These are phyloP conservation scores for Nakazawaea ishiwadae DNA, from an alignment of 805 yeast genomes.

Conservation along the genomic window DNA sequence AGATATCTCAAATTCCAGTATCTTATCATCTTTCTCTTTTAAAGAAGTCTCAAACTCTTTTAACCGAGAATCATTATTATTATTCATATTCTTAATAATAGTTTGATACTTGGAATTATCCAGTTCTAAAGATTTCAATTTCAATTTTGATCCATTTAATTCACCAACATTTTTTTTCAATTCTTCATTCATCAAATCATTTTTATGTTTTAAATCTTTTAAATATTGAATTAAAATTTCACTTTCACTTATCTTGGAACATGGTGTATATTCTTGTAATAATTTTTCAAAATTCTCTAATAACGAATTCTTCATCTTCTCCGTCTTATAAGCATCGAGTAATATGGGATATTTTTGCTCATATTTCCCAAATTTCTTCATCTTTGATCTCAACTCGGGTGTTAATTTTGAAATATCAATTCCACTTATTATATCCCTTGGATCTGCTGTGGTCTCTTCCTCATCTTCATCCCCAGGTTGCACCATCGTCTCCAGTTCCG, in stretches of 20 bases:
- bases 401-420: slow-evolving; percentile 43
- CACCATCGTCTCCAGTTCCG: slow-evolving; percentile 37
- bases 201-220: slow-evolving; percentile 55
- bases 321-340: slow-evolving; percentile 79
- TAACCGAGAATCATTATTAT: slow-evolving; percentile 8
- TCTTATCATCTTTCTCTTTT: background rate
- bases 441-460: slow-evolving; percentile 10
- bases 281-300: slow-evolving; percentile 62
- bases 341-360: slow-evolving; percentile 87
- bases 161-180: slow-evolving; percentile 43
- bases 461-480: slow-evolving; percentile 48
- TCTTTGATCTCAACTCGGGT: slow-evolving; percentile 51
- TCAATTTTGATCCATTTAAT: slow-evolving; percentile 1
- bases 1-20: background rate
- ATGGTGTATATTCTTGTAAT: slow-evolving; percentile 76
- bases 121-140: background rate
- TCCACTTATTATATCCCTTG: slow-evolving; percentile 20
- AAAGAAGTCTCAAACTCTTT: slow-evolving; percentile 12
- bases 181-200: slow-evolving; percentile 59
- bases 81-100: slow-evolving; percentile 5
- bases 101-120: slow-evolving; percentile 2
- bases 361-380: slow-evolving; percentile 76
- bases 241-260: slow-evolving; percentile 68
- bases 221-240: slow-evolving; percentile 68
- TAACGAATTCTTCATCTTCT: slow-evolving; percentile 61